These are phyloP conservation scores for Erigeron canadensis DNA, from an alignment of 129 eudicot species.

Conservation along the genomic window DNA sequence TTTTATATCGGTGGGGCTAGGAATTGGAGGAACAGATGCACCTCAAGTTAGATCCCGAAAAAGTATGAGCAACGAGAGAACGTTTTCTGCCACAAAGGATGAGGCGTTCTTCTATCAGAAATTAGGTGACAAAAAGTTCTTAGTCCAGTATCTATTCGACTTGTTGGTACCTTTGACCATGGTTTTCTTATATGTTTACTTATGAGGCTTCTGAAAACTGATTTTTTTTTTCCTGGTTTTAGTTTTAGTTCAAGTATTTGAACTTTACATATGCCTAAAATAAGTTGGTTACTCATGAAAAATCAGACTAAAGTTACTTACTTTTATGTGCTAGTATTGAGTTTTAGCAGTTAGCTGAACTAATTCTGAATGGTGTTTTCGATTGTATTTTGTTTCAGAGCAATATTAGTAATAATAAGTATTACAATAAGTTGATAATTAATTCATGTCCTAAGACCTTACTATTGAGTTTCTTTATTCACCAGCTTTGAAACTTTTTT, in stretches of 20 bases:
- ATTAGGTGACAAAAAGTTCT: constrained; percentile 45
- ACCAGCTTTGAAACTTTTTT: neutral
- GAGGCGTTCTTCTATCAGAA: constrained; percentile 64
- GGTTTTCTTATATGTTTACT: neutral
- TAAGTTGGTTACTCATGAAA: neutral
- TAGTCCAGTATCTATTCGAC: neutral
- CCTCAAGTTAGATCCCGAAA: constrained; percentile 72
- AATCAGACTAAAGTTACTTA: neutral
- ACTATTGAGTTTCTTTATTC: neutral
- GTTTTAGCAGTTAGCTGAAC: neutral
- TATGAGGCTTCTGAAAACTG: neutral
- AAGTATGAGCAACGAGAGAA: constrained; percentile 91
- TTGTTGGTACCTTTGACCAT: neutral
- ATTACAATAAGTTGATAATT: neutral
- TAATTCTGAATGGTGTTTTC: neutral
- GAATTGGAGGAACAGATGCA: constrained; percentile 84
- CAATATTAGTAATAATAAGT: neutral
- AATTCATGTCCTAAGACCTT: neutral
- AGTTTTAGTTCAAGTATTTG: too few relatives aligned
- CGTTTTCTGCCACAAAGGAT: constrained; percentile 80
- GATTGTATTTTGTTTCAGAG: neutral
- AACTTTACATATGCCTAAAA: neutral
- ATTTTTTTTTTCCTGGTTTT: neutral
- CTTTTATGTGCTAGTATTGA: neutral
- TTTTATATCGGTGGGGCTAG: constrained; percentile 84